Conservation (phyloP, 1,284 basidiomycete genomes). For the Trichosporon ovoides region DNA sequence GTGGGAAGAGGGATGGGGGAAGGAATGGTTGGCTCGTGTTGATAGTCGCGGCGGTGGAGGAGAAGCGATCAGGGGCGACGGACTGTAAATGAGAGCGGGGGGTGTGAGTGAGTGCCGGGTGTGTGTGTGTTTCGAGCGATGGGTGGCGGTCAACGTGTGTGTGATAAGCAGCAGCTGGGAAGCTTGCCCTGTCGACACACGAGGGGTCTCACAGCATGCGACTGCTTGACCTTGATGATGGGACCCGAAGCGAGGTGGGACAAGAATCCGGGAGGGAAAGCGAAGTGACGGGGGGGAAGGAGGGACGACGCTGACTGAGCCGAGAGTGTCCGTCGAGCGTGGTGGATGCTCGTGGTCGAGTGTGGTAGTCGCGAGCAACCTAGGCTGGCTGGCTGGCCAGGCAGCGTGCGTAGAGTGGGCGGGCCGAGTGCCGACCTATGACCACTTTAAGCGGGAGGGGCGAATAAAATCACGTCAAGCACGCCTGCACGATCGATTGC, state of each 20-base stretch:
- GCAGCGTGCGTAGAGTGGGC: neutral
- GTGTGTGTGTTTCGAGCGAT: neutral
- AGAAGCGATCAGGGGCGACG: no score
- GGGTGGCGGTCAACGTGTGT: conserved; percentile 3
- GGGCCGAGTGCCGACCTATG: neutral
- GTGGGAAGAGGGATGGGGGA: neutral
- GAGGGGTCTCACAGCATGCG: no score
- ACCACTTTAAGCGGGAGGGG: neutral
- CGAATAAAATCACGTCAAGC: neutral
- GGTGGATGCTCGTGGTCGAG: no score
- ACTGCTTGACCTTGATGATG: no score
- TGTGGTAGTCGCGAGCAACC: no score
- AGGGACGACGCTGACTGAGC: no score
- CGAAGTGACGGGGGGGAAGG: no score
- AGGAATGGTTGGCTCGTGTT: neutral
- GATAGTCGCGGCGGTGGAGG: neutral
- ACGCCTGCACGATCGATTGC: no score
- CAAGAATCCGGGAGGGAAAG: no score
- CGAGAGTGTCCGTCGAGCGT: no score
- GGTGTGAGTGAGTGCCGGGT: neutral
- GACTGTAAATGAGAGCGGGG: no score
- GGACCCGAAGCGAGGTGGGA: no score
- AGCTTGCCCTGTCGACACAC: neutral
- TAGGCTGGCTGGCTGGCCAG: neutral
- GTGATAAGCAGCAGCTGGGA: neutral